phyloP scores from a whole-genome alignment of 2,329 filamentous ascomycete species.

The Penicillium rolfsii region DNA sequence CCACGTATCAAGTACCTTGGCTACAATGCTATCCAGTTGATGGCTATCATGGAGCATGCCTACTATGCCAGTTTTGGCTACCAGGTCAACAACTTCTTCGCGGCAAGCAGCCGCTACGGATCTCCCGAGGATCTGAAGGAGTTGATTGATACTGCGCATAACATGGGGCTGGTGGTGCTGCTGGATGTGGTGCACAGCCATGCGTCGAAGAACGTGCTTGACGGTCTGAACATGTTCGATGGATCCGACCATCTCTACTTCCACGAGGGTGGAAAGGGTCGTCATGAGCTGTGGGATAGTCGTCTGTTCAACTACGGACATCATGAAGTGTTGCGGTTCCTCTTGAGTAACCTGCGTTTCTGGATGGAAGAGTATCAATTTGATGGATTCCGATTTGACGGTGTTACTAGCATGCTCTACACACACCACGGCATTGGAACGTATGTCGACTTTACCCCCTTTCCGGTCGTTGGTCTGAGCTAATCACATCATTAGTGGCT shows the following conservation, averaged over 20 bases:
- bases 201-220: slow-evolving; percentile 94
- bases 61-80: slow-evolving; percentile 99
- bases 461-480: neutral
- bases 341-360: slow-evolving; percentile 92
- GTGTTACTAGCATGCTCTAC: slow-evolving; percentile 98
- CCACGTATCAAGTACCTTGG: slow-evolving; percentile 87
- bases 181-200: slow-evolving; percentile 97
- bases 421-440: slow-evolving; percentile 94
- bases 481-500: slow-evolving; percentile 63
- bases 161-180: slow-evolving; percentile 85
- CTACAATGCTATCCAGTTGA: slow-evolving; percentile 97
- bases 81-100: slow-evolving; percentile 98
- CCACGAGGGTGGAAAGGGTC: slow-evolving; percentile 80
- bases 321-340: slow-evolving; percentile 93
- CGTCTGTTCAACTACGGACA: slow-evolving; percentile 95
- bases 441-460: slow-evolving; percentile 56
- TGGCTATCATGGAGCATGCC: slow-evolving; percentile 99
- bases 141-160: slow-evolving; percentile 91
- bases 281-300: slow-evolving; percentile 94
- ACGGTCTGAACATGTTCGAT: slow-evolving; percentile 95
- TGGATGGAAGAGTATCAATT: slow-evolving; percentile 99
- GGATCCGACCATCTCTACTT: slow-evolving; percentile 95
- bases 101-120: slow-evolving; percentile 92
- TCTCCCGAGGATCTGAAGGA: slow-evolving; percentile 94
- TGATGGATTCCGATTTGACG: slow-evolving; percentile 96